Evolutionary conservation across 208 protist genomes (phyloP), one percentile per base, ranked within the genome.

Genomic region (Porcisia hertigi): DNA sequence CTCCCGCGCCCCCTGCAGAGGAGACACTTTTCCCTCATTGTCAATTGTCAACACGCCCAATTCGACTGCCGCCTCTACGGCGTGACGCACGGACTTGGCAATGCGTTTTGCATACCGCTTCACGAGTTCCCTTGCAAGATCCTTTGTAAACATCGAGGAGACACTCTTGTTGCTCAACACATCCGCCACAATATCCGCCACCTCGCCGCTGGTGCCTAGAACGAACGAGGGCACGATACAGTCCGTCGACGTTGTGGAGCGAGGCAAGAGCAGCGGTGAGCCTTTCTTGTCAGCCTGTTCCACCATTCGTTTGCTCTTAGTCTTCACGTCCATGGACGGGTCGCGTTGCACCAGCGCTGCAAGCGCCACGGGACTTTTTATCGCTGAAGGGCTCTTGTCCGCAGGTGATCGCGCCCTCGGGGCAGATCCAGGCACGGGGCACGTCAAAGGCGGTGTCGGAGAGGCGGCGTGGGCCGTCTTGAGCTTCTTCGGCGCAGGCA

Each of bases 181-280:
- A 62, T 90, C 85, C 12, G 43, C 52, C 23, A 86, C 86, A n/a
- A 95, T 81, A 2, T 87, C 81, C 39, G 83, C 76, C 41, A 96
- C 76, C 67, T 90, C 87, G 14, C 71, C 80, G 54, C 75, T 80
- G 23, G 67, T 88, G 73, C 88, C 88, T 25, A 96, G 79, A 20
- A 90, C 83, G 67, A 96, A 93, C 73, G 79, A 79, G 0, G 88
- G 84, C 62, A 93, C 84, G 36, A 86, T 60, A 72, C 85, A 91
- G 20, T 89, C 80, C 52, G 57, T 81, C 18, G 82, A 70, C 65
- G 78, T 75, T 7, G 81, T 87, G n/a, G 83, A 87, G 8, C 73
- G 80, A 60, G 84, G 81, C 58, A 86, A 75, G n/a, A 85, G 57
- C 58, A 86, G 67, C 25, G 81, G 83, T 2, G 83, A 79, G 74